phyloP scores from a whole-genome alignment of 352 stramenopile species.

The Pythium brassicae region DNA sequence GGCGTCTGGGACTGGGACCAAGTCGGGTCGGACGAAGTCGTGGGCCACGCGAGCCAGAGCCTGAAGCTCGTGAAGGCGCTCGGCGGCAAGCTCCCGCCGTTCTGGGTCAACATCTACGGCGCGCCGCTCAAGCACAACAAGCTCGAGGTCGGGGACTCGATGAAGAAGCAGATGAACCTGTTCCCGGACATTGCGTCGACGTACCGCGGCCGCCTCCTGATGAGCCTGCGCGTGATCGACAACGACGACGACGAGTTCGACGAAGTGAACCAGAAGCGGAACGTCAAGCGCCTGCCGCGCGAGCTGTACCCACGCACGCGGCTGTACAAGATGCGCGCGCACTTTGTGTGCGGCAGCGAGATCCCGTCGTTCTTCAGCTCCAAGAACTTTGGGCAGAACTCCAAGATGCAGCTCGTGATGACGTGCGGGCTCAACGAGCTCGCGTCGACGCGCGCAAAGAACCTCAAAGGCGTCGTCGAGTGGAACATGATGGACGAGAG shows the following conservation, averaged over 20 bases:
- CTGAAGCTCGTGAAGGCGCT: slow-evolving; percentile 24
- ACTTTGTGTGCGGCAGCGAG: slow-evolving; percentile 59
- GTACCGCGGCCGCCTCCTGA: slow-evolving; percentile 74
- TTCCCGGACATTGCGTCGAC: slow-evolving; percentile 50
- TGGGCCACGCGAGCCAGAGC: slow-evolving; percentile 41
- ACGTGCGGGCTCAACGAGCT: slow-evolving; percentile 59
- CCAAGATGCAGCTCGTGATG: slow-evolving; percentile 62
- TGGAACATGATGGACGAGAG: slow-evolving; percentile 78
- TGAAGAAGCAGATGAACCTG: slow-evolving; percentile 67
- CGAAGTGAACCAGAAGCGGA: slow-evolving; percentile 63
- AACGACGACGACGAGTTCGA: slow-evolving; percentile 64
- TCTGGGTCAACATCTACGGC: slow-evolving; percentile 77
- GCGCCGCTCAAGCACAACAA: slow-evolving; percentile 47
- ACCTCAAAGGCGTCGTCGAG: slow-evolving; percentile 60
- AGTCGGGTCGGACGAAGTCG: slow-evolving; percentile 59
- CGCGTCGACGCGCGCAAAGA: slow-evolving; percentile 41
- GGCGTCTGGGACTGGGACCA: slow-evolving; percentile 71
- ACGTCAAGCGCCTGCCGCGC: slow-evolving; percentile 40
- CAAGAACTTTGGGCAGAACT: slow-evolving; percentile 63
- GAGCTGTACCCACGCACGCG: slow-evolving; percentile 43
- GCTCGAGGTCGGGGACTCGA: slow-evolving; percentile 18
- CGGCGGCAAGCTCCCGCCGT: slow-evolving; percentile 27
- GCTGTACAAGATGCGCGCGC: slow-evolving; percentile 63
- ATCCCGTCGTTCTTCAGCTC: slow-evolving; percentile 36
- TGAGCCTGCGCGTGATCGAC: slow-evolving; percentile 47